These are phyloP conservation scores for Aspergillus sp. DNA, from an alignment of 2,329 filamentous ascomycete species.

Conservation along the genomic window DNA sequence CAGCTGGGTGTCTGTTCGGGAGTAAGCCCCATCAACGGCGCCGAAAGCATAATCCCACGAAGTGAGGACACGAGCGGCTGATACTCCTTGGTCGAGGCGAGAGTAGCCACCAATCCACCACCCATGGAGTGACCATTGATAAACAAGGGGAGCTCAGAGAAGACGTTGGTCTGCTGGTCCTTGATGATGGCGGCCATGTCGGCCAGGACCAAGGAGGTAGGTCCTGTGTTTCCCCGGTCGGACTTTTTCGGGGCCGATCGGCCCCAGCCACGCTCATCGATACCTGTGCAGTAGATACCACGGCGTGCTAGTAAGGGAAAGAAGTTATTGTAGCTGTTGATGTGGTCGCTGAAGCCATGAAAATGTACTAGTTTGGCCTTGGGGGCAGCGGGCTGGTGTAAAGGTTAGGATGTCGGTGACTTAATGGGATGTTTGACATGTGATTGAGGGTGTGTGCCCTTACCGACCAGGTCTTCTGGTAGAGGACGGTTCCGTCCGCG, in stretches of 20 bases:
- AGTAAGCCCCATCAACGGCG: constrained; percentile 9
- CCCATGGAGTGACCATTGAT: constrained; percentile 10
- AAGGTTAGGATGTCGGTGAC: neutral
- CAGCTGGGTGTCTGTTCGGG: constrained; percentile 4
- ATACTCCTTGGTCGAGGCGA: constrained; percentile 9
- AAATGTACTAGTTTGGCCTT: constrained; percentile 12
- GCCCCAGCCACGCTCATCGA: constrained; percentile 15
- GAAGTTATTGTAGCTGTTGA: constrained; percentile 11
- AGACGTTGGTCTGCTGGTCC: neutral
- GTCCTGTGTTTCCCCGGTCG: constrained; percentile 13
- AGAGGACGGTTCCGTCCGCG: constrained; percentile 7
- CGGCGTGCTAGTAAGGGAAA: constrained; percentile 8
- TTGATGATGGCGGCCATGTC: constrained; percentile 9
- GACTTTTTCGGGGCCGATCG: constrained; percentile 8
- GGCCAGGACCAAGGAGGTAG: constrained; percentile 9
- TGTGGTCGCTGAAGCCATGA: constrained; percentile 16
- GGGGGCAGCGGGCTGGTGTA: neutral
- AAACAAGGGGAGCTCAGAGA: constrained; percentile 3
- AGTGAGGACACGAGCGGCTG: constrained; percentile 6
- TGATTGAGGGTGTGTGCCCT: neutral
- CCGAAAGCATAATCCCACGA: constrained; percentile 1
- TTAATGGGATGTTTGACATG: neutral
- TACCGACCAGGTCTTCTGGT: constrained; percentile 18
- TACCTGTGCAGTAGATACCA: constrained; percentile 9
- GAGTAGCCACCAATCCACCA: constrained; percentile 4